Conservation (phyloP, 2,329 filamentous ascomycete species). For the Colletotrichum spaethianum region DNA sequence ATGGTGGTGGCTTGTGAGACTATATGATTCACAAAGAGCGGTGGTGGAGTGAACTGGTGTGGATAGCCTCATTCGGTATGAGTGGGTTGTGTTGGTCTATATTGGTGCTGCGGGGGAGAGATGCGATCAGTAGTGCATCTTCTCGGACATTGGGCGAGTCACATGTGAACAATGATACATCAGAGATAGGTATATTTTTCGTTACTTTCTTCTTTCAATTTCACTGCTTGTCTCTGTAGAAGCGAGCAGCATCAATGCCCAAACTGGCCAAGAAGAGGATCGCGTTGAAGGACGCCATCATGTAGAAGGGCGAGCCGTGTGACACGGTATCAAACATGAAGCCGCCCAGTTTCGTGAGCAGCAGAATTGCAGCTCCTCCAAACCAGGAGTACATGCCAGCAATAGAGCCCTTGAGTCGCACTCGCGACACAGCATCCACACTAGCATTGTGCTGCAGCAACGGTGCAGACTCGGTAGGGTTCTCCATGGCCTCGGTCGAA, state of each 20-base stretch:
- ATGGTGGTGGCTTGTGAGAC: not conserved
- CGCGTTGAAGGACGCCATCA: conserved; percentile 92
- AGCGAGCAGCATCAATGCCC: conserved; percentile 62
- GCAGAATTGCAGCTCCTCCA: conserved; percentile 89
- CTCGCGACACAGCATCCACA: conserved; percentile 59
- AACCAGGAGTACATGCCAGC: conserved; percentile 94
- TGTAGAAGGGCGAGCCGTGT: conserved; percentile 87
- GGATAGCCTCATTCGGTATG: not conserved
- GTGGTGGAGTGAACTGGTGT: no score
- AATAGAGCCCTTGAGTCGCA: conserved; percentile 89
- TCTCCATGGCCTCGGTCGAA: conserved; percentile 46
- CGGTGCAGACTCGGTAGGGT: conserved; percentile 58
- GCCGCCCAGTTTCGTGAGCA: conserved; percentile 93
- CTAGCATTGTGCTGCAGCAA: conserved; percentile 51
- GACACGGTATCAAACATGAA: conserved; percentile 84
- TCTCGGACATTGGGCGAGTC: not conserved
- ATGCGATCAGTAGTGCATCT: not conserved
- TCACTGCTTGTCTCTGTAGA: conserved; percentile 48
- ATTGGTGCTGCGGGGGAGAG: not conserved
- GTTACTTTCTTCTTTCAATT: not conserved
- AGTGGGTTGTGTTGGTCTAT: no score
- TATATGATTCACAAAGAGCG: not conserved
- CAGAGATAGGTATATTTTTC: conserved; percentile 3
- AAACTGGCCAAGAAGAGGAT: conserved; percentile 74
- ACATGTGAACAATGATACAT: not conserved